A percentile compares a stretch with the other conserved stretches of the same genome.
phyloP scores from a whole-genome alignment of 2,329 filamentous ascomycete genomes.

The Plenodomus tracheiphilus region DNA sequence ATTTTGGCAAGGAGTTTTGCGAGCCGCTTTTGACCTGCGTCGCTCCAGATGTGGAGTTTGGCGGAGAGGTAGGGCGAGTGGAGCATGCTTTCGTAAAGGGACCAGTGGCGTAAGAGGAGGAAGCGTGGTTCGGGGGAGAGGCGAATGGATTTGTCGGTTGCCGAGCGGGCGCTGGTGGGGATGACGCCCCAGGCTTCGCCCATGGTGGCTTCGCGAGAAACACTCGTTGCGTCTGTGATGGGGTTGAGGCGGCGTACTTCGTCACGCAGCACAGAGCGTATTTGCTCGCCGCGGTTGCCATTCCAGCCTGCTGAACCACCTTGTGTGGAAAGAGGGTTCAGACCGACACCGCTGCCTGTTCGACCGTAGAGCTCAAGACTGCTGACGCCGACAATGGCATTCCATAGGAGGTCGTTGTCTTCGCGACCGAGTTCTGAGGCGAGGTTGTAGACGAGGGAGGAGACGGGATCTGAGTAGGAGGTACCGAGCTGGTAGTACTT shows the following conservation, averaged over 20 bases:
- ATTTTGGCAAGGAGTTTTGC: constrained; percentile 97
- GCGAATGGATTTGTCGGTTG: constrained; percentile 89
- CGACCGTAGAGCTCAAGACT: constrained; percentile 90
- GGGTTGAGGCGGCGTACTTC: constrained; percentile 94
- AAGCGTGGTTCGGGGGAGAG: constrained; percentile 93
- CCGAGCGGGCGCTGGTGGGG: constrained; percentile 82
- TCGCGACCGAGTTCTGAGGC: constrained; percentile 94
- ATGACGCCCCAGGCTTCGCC: constrained; percentile 79
- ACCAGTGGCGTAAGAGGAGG: constrained; percentile 92
- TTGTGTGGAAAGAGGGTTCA: constrained; percentile 58
- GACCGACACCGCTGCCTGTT: constrained; percentile 76
- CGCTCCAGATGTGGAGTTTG: constrained; percentile 91
- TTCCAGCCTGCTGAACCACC: constrained; percentile 72
- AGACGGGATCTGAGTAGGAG: constrained; percentile 93
- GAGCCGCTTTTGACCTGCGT: constrained; percentile 81
- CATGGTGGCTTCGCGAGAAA: constrained; percentile 62
- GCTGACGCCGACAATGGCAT: constrained; percentile 92
- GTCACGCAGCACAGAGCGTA: constrained; percentile 84
- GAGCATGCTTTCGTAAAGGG: constrained; percentile 96
- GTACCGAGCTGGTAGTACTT: constrained; percentile 85
- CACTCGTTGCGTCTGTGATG: constrained; percentile 60
- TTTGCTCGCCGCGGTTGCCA: constrained; percentile 77
- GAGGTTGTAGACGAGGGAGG: constrained; percentile 90
- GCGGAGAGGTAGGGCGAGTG: constrained; percentile 95
- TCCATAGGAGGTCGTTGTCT: constrained; percentile 95